Conservation (phyloP, 148 eudicot species). For the Simmondsia chinensis region DNA sequence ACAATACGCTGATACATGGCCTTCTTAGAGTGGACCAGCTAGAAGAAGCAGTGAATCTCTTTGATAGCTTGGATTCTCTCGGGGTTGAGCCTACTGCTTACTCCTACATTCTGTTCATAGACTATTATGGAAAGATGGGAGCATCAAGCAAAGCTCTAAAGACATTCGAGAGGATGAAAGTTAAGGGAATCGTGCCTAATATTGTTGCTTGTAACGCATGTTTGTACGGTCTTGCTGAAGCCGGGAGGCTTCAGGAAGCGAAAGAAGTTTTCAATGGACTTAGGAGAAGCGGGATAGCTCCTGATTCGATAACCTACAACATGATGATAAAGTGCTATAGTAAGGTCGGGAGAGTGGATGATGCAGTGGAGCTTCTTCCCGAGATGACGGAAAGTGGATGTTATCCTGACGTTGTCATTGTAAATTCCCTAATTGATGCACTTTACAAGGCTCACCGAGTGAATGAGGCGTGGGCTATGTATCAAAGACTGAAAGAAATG, state of each 20-base stretch:
- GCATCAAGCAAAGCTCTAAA: constrained; percentile 57
- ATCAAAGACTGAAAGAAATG: constrained; percentile 49
- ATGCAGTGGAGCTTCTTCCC: constrained; percentile 46
- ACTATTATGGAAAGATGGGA: constrained; percentile 80
- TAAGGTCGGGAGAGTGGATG: constrained; percentile 74
- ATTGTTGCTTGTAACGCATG: constrained; percentile 84
- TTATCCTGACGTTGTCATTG: constrained; percentile 57
- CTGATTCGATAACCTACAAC: constrained; percentile 85
- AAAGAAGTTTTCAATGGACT: constrained; percentile 58
- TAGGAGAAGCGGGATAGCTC: constrained; percentile 54
- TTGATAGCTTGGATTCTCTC: constrained; percentile 37
- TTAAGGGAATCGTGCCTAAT: constrained; percentile 60
- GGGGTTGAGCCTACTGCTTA: constrained; percentile 59
- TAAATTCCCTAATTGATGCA: constrained; percentile 79
- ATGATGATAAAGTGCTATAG: constrained; percentile 93
- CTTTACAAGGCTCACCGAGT: constrained; percentile 78
- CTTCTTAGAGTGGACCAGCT: constrained; percentile 55
- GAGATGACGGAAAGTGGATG: constrained; percentile 72
- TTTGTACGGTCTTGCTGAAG: constrained; percentile 67
- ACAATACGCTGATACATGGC: constrained; percentile 72
- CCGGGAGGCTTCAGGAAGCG: constrained; percentile 75
- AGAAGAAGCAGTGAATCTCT: constrained; percentile 56
- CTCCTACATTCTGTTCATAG: constrained; percentile 76
- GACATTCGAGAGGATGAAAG: constrained; percentile 75
- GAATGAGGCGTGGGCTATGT: constrained; percentile 85